Percentiles rank a stretch among this genome's conserved stretches.
Conservation (phyloP, 2,329 filamentous ascomycete species). For the Exophiala spinifera region DNA sequence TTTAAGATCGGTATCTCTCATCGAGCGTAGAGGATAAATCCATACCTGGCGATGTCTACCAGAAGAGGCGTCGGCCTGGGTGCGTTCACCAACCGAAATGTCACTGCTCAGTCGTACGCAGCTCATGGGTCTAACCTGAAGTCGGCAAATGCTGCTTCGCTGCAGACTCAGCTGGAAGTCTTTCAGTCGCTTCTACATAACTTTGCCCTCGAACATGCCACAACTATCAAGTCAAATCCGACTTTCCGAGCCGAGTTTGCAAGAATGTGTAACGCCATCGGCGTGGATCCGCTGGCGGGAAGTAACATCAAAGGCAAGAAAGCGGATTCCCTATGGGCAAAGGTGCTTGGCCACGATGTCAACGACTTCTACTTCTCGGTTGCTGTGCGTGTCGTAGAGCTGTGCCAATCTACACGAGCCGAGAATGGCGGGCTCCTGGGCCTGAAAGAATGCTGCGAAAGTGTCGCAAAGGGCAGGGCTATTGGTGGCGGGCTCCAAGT, state of each 20-base stretch:
- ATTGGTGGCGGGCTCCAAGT: slow-evolving; percentile 74
- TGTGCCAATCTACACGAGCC: slow-evolving; percentile 77
- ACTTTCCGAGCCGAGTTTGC: slow-evolving; percentile 95
- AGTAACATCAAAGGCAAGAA: slow-evolving; percentile 53
- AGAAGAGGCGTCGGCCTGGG: slow-evolving; percentile 76
- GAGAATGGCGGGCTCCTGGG: slow-evolving; percentile 94
- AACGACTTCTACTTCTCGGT: slow-evolving; percentile 99
- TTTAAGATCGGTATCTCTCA: background rate
- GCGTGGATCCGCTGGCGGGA: slow-evolving; percentile 87
- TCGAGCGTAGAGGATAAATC: background rate
- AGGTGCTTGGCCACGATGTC: slow-evolving; percentile 84
- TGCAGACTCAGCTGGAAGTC: slow-evolving; percentile 89
- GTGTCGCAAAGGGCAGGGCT: slow-evolving; percentile 68
- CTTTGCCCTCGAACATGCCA: slow-evolving; percentile 90
- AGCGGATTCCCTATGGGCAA: slow-evolving; percentile 78
- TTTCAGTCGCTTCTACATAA: slow-evolving; percentile 94
- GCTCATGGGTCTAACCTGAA: slow-evolving; percentile 86
- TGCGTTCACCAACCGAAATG: slow-evolving; percentile 79
- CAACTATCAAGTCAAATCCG: slow-evolving; percentile 93
- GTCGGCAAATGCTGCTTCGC: slow-evolving; percentile 74
- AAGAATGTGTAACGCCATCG: slow-evolving; percentile 96
- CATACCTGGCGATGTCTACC: slow-evolving; percentile 38
- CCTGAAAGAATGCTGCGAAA: slow-evolving; percentile 73
- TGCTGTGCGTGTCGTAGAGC: slow-evolving; percentile 89
- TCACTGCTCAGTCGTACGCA: slow-evolving; percentile 85